phyloP scores from a whole-genome alignment of 495 filamentous ascomycete species.

The Massariosphaeria phaeospora region DNA sequence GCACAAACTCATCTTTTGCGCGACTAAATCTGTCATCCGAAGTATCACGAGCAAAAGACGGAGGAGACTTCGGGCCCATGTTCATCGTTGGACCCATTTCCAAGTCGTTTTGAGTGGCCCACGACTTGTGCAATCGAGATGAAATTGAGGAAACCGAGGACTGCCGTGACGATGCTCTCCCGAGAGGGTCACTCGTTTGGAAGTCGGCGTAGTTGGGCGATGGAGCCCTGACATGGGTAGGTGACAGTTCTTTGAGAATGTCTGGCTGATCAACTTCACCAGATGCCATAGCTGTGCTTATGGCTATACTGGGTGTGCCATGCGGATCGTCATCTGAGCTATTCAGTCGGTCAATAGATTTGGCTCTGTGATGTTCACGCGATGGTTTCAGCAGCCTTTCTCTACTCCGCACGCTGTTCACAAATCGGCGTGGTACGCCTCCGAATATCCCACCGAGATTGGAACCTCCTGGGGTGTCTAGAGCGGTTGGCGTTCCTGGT shows the following conservation, averaged over 20 bases:
- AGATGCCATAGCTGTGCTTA: conserved; percentile 38
- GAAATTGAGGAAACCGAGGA: conserved; percentile 32
- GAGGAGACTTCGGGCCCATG: not conserved
- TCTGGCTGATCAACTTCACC: conserved; percentile 41
- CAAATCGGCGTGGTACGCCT: conserved; percentile 50
- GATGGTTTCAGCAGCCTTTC: conserved; percentile 42
- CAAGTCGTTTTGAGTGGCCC: not conserved
- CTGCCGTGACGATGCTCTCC: conserved; percentile 20
- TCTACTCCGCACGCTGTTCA: conserved; percentile 44
- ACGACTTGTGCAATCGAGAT: conserved; percentile 8
- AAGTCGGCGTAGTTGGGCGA: conserved; percentile 3
- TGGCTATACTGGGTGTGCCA: conserved; percentile 39
- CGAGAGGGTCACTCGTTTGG: conserved; percentile 8
- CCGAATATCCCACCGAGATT: conserved; percentile 55
- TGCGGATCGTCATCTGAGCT: conserved; percentile 39
- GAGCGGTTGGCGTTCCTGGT: conserved; percentile 45
- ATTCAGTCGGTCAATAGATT: conserved; percentile 46
- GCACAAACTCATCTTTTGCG: conserved; percentile 37
- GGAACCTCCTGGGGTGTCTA: conserved; percentile 48
- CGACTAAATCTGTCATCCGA: conserved; percentile 36
- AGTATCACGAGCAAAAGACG: conserved; percentile 21
- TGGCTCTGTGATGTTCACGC: conserved; percentile 45
- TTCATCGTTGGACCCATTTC: not conserved
- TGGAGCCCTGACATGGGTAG: conserved; percentile 1
- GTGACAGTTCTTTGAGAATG: conserved; percentile 30